Base-by-base conservation (phyloP, 805 yeast species). In the Candida nitratophila region DNA sequence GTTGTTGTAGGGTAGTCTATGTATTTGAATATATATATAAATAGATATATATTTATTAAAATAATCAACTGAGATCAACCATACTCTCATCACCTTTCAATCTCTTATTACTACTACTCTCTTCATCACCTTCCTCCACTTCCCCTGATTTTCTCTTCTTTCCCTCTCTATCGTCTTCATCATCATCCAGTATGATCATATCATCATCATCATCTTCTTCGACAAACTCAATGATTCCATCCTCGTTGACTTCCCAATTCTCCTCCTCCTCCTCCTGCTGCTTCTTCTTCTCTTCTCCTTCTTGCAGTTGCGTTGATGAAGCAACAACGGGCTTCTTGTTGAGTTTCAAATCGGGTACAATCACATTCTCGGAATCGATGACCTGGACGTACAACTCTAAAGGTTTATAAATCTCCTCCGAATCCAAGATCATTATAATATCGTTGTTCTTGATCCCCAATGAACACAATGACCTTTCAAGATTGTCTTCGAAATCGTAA, bases 401-500 rank as follows among this genome's bases (percentile, higher is more conserved):
- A 37, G 78, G 75, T 50, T 79, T 83, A 37, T 74, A 63, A 30
- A 61, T 65, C 49, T 86, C 96, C 35, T 79, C 82, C 43, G 91
- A 96, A 62, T 93, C 99, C 39, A 83, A 78, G 16, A 93, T 71
- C 1, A 83, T 73, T 15, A 93, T 34, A 19, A 82, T 69, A 19
- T 79, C 73, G n/a, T 91, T 93, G 41, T 68, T 64, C 6, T 50
- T 52, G 26, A 89, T 65, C 10, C 84, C 83, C 15, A 83, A 60
- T 1, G 74, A 76, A 1, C 49, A 45, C 16, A 93, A 63, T 0
- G 70, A 59, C 30, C 66, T 69, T 0, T 65, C 67, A 12, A 70
- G 53, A 55, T 91, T 82, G 55, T 90, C 98, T 41, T 87, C 96
- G 60, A 86, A 89, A 56, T 91, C 99, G 45, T 72, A 72, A 63